These are phyloP conservation scores for Viola odorata DNA, from an alignment of 345 rosid species.

Conservation along the genomic window DNA sequence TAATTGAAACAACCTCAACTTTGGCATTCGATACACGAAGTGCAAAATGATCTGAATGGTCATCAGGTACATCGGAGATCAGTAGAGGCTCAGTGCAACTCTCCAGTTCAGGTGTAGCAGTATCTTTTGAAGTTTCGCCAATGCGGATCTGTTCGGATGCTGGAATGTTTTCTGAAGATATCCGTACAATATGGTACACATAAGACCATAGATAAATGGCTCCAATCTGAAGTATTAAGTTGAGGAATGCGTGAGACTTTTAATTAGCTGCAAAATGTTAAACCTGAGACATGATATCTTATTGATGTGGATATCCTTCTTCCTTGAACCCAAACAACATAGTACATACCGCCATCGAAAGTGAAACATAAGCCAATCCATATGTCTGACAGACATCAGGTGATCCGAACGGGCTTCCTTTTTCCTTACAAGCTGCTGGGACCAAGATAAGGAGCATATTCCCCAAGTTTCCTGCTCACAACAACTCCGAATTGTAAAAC, in stretches of 20 bases:
- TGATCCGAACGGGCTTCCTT: constrained; percentile 60
- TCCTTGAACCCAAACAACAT: neutral
- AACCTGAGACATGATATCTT: neutral
- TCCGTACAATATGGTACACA: constrained; percentile 44
- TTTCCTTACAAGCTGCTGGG: constrained; percentile 67
- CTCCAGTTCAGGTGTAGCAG: constrained; percentile 16
- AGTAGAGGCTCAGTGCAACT: constrained; percentile 42
- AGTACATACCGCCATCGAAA: constrained; percentile 61
- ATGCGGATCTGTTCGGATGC: constrained; percentile 13
- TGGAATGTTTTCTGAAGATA: constrained; percentile 18
- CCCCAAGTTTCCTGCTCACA: constrained; percentile 53
- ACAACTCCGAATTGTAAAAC: neutral
- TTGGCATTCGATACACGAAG: constrained; percentile 12
- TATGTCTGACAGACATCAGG: constrained; percentile 37
- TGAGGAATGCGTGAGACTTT: constrained; percentile 3
- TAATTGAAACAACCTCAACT: constrained; percentile 19
- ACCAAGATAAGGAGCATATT: constrained; percentile 55
- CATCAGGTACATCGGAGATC: constrained; percentile 16
- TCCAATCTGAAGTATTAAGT: constrained; percentile 36
- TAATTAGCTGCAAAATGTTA: neutral
- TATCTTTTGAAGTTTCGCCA: constrained; percentile 16
- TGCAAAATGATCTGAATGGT: constrained; percentile 5
- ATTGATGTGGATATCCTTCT: neutral
- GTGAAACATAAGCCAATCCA: constrained; percentile 54
- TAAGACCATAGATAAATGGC: constrained; percentile 60